Evolutionary conservation across 352 stramenopile genomes (phyloP), one percentile per base, ranked within the genome.

Genomic region (Aphanomyces stellatus): DNA sequence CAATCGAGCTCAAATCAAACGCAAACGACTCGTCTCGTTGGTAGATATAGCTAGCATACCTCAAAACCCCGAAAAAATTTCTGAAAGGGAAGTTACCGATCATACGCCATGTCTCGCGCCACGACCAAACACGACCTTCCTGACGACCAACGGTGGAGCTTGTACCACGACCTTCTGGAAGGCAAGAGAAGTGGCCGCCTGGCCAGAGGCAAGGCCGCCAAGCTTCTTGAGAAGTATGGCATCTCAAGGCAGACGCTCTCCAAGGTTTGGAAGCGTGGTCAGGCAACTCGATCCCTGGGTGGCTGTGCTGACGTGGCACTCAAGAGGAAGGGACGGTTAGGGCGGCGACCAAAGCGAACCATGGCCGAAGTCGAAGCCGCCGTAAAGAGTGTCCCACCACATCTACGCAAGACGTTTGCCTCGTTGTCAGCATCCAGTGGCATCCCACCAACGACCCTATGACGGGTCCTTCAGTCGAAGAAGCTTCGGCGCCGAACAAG

Each of bases 121-220:
- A 53, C 46, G 46, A 28, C 46, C 6, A 53, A 53, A 6, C 46
- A 53, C 46, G 46, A 53, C 46, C 46, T 53, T 53, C 46, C 46
- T 19, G n/a, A 53, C 46, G 46, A 53, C 46, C 46, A 53, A 53
- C 46, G 46, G 17, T 53, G 46, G 46, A 53, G 46, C n/a, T 53
- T 53, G 46, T 57, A 57, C 49, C 49, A 57, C 49, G 49, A 57
- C 30, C 49, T 57, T 37, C 49, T 57, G 49, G 49, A 57, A 24
- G 31, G 19, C 49, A 57, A 57, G 31, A 13, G 28, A n/a, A 57
- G 19, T n/a, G 49, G 49, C 19, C 49, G 49, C 25, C 49, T 57
- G 24, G 25, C 49, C 4, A 57, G 25, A 28, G 49, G 49, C 17
- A 57, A 57, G 49, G 30, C 49, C 4, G 13, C 17, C 30, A 24